These are phyloP conservation scores for Neurospora hispaniola DNA, from an alignment of 495 filamentous ascomycete species.

Conservation along the genomic window DNA sequence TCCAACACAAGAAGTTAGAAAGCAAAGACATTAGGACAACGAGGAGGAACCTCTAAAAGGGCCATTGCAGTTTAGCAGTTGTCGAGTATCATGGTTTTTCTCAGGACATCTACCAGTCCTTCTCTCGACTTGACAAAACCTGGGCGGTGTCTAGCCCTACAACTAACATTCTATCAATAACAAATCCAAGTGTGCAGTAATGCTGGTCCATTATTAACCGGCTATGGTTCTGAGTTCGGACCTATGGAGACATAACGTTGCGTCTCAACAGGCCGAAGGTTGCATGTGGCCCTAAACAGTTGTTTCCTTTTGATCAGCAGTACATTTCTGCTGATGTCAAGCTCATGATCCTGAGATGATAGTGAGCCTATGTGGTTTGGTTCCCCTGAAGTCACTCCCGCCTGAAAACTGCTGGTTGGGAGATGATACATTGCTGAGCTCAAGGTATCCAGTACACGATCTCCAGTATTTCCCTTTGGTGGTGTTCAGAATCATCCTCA, in stretches of 20 bases:
- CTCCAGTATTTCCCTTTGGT: too few relatives aligned
- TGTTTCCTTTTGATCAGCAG: not conserved
- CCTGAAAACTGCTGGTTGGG: too few relatives aligned
- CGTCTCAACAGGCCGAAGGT: not conserved
- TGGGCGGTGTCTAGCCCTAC: not conserved
- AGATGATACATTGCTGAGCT: too few relatives aligned
- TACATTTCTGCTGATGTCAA: not conserved
- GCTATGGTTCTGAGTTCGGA: not conserved
- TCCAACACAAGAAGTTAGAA: not conserved
- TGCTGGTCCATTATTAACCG: too few relatives aligned
- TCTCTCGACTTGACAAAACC: not conserved
- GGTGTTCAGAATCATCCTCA: too few relatives aligned
- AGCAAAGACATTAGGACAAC: not conserved
- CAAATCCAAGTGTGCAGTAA: not conserved
- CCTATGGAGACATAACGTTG: not conserved
- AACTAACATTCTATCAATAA: not conserved
- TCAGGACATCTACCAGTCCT: not conserved
- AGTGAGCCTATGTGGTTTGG: too few relatives aligned
- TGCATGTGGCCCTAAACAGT: not conserved
- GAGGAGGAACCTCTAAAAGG: too few relatives aligned
- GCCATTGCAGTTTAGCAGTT: not conserved
- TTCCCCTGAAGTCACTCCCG: too few relatives aligned
- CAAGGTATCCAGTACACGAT: too few relatives aligned
- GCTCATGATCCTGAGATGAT: not conserved
- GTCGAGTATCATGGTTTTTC: not conserved